phyloP scores from a whole-genome alignment of 129 eudicot genomes.

The Pittosporum tobira region DNA sequence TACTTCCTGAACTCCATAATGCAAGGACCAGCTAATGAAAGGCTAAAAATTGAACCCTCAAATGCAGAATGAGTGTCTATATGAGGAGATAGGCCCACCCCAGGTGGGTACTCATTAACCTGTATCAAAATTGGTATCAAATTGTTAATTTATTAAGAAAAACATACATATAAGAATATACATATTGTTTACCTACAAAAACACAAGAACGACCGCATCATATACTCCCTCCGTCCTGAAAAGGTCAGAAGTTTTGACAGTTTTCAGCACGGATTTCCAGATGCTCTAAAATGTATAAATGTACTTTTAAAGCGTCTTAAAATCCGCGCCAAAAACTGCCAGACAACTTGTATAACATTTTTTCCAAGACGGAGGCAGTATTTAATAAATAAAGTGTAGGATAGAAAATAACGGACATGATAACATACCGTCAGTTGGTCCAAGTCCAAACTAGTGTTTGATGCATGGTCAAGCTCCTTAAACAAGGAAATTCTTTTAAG shows the following conservation, averaged over 20 bases:
- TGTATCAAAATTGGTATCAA: constrained; percentile 24
- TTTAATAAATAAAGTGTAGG: neutral
- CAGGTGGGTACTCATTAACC: constrained; percentile 96
- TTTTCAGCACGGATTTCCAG: too few relatives aligned
- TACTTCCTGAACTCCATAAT: constrained; percentile 92
- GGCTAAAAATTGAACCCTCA: constrained; percentile 83
- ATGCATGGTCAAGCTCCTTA: constrained; percentile 43
- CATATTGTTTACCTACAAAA: too few relatives aligned
- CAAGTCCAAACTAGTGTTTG: constrained; percentile 48
- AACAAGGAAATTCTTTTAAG: constrained; percentile 43
- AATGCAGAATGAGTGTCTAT: constrained; percentile 98
- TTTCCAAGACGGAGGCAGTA: neutral
- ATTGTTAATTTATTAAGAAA: neutral
- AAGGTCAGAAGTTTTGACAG: neutral
- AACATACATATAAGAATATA: neutral
- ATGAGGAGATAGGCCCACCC: constrained; percentile 96
- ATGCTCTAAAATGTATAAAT: too few relatives aligned
- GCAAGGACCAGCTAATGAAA: constrained; percentile 95
- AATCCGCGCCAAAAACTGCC: constrained; percentile 9
- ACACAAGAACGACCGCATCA: neutral
- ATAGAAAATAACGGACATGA: neutral
- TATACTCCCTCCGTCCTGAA: too few relatives aligned
- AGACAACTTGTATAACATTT: neutral
- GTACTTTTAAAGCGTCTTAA: too few relatives aligned
- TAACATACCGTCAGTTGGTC: constrained; percentile 79